Evolutionary conservation across 2,329 filamentous ascomycete genomes (phyloP), one percentile per base, ranked within the genome.

Genomic region (Escovopsis weberi): DNA sequence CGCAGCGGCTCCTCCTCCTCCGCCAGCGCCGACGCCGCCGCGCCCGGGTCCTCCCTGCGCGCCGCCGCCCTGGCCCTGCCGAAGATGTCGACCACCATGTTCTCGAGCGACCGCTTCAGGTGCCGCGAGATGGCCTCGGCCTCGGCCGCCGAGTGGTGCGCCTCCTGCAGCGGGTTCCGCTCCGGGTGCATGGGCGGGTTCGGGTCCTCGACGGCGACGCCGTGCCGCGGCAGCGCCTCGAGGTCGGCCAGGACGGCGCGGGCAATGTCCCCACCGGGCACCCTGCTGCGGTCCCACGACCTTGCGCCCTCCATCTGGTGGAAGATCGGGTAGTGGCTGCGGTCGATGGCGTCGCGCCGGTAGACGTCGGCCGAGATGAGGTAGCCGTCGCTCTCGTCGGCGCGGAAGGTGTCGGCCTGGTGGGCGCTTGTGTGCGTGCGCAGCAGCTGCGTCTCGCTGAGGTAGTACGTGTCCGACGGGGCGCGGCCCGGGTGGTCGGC

Each of bases 281-380:
- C 74, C 58, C 66, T 72, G 26, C 58, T 68, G 9, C 85, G 75
- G 56, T 91, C 82, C 89, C 91, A 98, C 42, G 87, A 81, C 52
- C 82, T 74, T 8, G 89, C 89, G 11, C 87, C 89, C 61, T 98
- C 91, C 88, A 96, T 96, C 65, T 98, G 91, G 64, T 98, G 91
- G 62, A 98, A 98, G 45, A 94, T 78, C 0, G 91, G 91, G 63
- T 96, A 96, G 64, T 98, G 91, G 52, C 82, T 91, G 44, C 85
- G 78, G 63, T 98, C 91, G 55, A 98, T 82, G 44, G 89, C 88
- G 73, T 98, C 91, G 50, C 91, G 75, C 37, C 91, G 78, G 62
- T 96, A 98, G 15, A 98, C 91, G 59, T 98, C 91, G 23, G 89
- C 91, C 45, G 82, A 83, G 58, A 98, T 84, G 32, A 94, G 82